Conservation (phyloP, 2,329 filamentous ascomycete species). For the Juglanconis juglandina region DNA sequence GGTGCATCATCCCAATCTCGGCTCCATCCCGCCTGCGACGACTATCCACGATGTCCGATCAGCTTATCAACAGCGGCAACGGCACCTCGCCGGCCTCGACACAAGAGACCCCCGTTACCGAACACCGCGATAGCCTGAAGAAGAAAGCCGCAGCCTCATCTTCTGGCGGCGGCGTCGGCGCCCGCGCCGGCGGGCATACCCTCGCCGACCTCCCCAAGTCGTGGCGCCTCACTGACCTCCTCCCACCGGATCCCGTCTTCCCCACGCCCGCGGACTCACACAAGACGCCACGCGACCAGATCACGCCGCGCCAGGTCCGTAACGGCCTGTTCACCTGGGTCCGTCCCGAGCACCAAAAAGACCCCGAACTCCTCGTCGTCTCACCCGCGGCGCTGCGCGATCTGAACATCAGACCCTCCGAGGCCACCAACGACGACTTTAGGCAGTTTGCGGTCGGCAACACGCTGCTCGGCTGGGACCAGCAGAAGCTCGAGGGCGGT, state of each 20-base stretch:
- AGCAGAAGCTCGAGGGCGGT: constrained; percentile 61
- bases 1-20: constrained; percentile 5
- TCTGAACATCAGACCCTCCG: constrained; percentile 68
- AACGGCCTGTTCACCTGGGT: constrained; percentile 88
- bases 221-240: constrained; percentile 60
- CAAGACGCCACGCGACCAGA: constrained; percentile 69
- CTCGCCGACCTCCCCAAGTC: constrained; percentile 60
- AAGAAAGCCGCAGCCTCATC: background rate
- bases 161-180: constrained; percentile 27
- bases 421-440: constrained; percentile 72
- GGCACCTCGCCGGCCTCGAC: constrained; percentile 6
- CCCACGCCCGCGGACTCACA: constrained; percentile 81
- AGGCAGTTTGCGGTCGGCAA: constrained; percentile 76
- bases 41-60: constrained; percentile 12
- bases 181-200: constrained; percentile 33
- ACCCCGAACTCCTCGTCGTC: constrained; percentile 76
- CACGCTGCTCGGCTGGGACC: constrained; percentile 74
- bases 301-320: constrained; percentile 79
- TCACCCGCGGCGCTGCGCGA: constrained; percentile 76
- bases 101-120: background rate
- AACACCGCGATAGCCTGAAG: constrained; percentile 6
- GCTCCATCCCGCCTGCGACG: background rate
- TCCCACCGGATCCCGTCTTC: constrained; percentile 75
- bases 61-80: constrained; percentile 14
- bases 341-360: constrained; percentile 68